Base-by-base conservation (phyloP, 1,284 basidiomycete genomes). In the Vanrija sp. region DNA sequence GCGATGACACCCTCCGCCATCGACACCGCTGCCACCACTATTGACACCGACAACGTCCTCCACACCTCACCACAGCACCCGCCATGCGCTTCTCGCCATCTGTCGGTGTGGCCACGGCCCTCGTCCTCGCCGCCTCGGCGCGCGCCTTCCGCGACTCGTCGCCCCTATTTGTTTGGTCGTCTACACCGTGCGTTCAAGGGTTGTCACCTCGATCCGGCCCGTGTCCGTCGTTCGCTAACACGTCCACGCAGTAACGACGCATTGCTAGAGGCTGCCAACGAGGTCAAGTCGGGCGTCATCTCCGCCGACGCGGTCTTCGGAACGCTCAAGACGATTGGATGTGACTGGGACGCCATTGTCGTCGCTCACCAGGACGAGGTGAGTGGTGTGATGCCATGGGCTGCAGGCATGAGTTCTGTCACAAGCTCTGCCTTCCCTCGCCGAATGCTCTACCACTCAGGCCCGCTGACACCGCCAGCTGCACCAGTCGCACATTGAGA, bases 291-390 rank as follows among this genome's bases (percentile, higher is more conserved):
- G 15, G 69, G 69, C 26, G 63, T 72, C 42, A 62, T 69, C 39
- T 38, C 48, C 21, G 72, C 71, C 15, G 66, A 70, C 18, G 62
- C 66, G 34, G 60, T 74, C 10, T 74, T 71, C 51, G 54, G 55
- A n/a, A 66, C 65, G 19, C 49, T 75, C 43, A 52, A 59, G 23
- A 64, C 45, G 38, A 43, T 75, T n/a, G 73, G 73, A 5, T 75
- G 73, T 52, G 68, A 69, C 40, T 75, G 72, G 72, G 63, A 70
- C 42, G 60, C 60, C 5, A 65, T 94, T 85, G 5, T 95, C 91
- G 72, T 98, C 93, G 74, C 98, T 92, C 68, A 87, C 83, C 77
- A 98, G 97, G 68, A 98, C 94, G 51, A 96, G 85, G 68, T 87
- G 81, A 6, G 93, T 54, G 5, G 23, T 38, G 29, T 28, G 28